Evolutionary conservation across 495 filamentous ascomycete species (phyloP), one percentile per base, ranked within the genome.

Genomic region (Extremus antarcticus): DNA sequence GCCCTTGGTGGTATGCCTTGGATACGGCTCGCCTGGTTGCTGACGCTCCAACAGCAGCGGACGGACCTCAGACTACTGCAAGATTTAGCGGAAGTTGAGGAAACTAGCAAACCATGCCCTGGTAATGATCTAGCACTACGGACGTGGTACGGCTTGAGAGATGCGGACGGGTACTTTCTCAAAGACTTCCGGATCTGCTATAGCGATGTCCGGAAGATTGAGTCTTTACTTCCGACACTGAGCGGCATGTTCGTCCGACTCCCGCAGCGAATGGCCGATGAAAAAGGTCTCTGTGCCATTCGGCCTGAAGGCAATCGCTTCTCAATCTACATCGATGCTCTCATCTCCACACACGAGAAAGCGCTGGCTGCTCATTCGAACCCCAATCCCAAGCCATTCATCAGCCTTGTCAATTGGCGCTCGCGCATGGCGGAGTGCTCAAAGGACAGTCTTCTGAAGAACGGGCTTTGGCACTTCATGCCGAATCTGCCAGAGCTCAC

Each of bases 11-110:
- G 76, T 50, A 73, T 74, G 19, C 73, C 78, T 10, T 87, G 83
- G 83, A 72, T 78, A 40, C 76, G 83, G n/a, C 70, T 85, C 7
- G 83, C 82, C 1, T 87, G 81, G 80, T 68, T 79, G 0, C 72
- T 84, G 41, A 81, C 76, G 19, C 71, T 81, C 53, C 79, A 81
- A 62, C 74, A 82, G 56, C 62, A 74, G 25, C 66, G 76, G 23
- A 64, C 68, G 48, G 71, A 77, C 54, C 69, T 81, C 15, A 73
- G 77, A 25, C 70, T 85, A 19, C 70, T 87, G 8, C 75, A 76
- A 35, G 61, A 70, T 63, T 65, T 85, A 50, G 54, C 78, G 47
- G 52, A 71, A 56, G 63, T 78, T 66, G 39, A 70, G 53, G 56
- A 70, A 53, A 69, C 49, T 15, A 69, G 62, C 43, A 61, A 64